Conservation (phyloP, 805 yeast species). For the Barnettozyma botsteinii region DNA sequence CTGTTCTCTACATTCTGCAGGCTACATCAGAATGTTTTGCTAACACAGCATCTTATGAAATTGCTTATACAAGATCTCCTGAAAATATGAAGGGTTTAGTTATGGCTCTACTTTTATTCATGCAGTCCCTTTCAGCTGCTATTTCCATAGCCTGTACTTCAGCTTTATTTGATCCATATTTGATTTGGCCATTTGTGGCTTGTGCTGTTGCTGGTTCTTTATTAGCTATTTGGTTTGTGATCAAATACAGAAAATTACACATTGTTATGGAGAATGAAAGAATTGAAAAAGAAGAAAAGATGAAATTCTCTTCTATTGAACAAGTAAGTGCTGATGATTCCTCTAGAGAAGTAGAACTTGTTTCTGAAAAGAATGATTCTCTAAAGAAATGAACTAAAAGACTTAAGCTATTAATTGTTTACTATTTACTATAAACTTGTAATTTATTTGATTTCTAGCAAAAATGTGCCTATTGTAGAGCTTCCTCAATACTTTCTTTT, state of each 20-base stretch:
- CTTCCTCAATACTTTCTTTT: no score
- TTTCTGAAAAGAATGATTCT: no score
- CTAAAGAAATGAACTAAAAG: no score
- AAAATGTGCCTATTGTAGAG: no score
- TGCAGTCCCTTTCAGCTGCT: constrained; percentile 70
- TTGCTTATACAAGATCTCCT: constrained; percentile 80
- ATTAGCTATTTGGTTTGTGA: constrained; percentile 52
- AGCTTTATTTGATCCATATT: constrained; percentile 59
- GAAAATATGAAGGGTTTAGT: constrained; percentile 38
- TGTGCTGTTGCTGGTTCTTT: constrained; percentile 51
- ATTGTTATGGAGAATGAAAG: constrained; percentile 12
- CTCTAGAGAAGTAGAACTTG: no score
- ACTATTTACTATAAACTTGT: no score
- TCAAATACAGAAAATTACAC: constrained; percentile 11
- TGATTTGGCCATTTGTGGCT: constrained; percentile 61
- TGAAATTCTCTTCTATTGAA: neutral
- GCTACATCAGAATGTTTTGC: constrained; percentile 74
- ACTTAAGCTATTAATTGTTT: no score
- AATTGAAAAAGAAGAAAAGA: constrained; percentile 3
- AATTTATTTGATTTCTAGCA: no score
- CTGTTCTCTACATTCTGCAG: constrained; percentile 58
- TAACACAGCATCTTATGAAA: constrained; percentile 72
- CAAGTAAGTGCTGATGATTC: no score
- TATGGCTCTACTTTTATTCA: constrained; percentile 52
- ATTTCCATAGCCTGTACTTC: constrained; percentile 67